Evolutionary conservation across 345 rosid genomes (phyloP).

Genomic region (Viola odorata): DNA sequence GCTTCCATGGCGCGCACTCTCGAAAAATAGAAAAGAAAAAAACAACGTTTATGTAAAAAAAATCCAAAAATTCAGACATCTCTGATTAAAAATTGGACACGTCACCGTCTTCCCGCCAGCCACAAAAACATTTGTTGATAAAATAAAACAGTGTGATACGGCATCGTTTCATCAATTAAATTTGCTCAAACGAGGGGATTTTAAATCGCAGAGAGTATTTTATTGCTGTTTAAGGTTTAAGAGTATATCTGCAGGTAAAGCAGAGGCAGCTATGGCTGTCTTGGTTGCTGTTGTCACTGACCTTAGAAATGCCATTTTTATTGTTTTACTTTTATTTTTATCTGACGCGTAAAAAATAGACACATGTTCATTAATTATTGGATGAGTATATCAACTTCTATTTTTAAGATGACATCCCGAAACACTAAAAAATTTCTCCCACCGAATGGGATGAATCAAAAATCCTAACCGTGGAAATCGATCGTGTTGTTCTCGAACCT

Average conservation of each 20-base stretch:
- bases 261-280: slow-evolving; percentile 41
- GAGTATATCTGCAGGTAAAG: slow-evolving; percentile 28
- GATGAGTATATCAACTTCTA: no score
- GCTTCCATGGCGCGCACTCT: slow-evolving; percentile 31
- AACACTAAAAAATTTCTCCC: neutral
- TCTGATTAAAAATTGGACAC: no score
- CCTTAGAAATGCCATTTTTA: slow-evolving; percentile 47
- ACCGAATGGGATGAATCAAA: slow-evolving; percentile 11
- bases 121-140: neutral
- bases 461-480: slow-evolving; percentile 12
- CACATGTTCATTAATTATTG: no score
- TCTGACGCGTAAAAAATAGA: no score
- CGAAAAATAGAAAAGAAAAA: neutral
- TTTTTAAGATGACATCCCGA: no score
- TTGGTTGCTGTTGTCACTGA: slow-evolving; percentile 39
- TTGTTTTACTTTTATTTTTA: neutral
- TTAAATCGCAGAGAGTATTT: no score
- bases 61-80: no score
- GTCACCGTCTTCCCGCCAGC: neutral
- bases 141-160: neutral
- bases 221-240: no score
- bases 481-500: slow-evolving; percentile 6
- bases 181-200: no score
- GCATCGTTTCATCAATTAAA: neutral
- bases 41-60: neutral